phyloP scores from a whole-genome alignment of 768 basidiomycete species.

The Suillus plorans region DNA sequence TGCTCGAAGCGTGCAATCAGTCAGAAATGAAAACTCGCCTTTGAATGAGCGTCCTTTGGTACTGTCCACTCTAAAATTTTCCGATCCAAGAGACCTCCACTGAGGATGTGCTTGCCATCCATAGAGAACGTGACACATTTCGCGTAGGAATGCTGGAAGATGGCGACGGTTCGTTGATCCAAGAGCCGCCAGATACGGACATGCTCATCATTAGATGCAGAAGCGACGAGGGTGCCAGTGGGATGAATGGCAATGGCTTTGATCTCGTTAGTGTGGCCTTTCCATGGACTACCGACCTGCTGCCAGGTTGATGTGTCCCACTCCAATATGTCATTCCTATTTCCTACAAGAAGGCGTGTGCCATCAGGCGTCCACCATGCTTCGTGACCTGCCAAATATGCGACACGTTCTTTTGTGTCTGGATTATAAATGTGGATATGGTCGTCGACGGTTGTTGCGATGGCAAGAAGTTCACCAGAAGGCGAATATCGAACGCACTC shows the following conservation, averaged over 20 bases:
- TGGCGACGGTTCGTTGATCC: background rate
- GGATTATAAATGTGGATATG: background rate
- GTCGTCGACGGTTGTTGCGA: no score
- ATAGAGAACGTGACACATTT: background rate
- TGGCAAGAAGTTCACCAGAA: background rate
- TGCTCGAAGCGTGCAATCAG: background rate
- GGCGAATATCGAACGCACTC: no score
- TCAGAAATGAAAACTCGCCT: background rate
- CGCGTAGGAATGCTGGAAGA: background rate
- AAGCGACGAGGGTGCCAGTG: no score
- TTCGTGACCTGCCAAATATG: background rate
- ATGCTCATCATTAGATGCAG: no score
- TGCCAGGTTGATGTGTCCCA: no score
- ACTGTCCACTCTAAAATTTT: background rate
- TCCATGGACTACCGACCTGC: no score
- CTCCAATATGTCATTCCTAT: no score
- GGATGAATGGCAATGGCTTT: no score
- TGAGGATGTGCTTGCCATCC: background rate
- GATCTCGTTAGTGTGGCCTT: no score
- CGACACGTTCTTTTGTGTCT: background rate
- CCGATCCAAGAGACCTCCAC: no score
- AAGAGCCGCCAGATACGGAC: background rate
- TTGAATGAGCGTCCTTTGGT: background rate
- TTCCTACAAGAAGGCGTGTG: no score
- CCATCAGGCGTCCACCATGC: background rate